Evolutionary conservation across 2,329 filamentous ascomycete species (phyloP), one percentile per base, ranked within the genome.

Genomic region (Corinectria fuckeliana): DNA sequence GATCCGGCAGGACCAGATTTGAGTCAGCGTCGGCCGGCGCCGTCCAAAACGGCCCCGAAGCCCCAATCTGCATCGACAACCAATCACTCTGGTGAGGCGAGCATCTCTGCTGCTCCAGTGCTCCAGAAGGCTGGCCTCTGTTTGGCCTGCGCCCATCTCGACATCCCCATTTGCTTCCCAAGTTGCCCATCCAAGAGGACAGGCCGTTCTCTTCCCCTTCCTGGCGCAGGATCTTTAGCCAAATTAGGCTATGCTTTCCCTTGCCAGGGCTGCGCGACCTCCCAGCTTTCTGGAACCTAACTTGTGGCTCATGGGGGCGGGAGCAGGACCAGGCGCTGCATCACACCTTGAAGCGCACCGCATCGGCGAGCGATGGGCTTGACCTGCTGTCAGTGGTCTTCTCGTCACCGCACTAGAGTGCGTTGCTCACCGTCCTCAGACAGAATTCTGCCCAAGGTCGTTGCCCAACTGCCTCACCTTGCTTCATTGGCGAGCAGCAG

Each of bases 41-140:
- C 60, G 65, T 70, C 49, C 65, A 69, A 69, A 67, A 69, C 68
- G 65, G 59, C 67, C 32, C 60, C 60, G 63, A 64, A 64, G 59
- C 67, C 32, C 60, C 60, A 64, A 64, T 50, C 60, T 61, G 26
- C 64, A 50, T 56, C 55, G 48, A 66, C 34, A 59, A 23, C 69
- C 69, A 71, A 71, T 71, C 69, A 61, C 58, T 70, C 57, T 42
- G 44, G 56, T 66, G 67, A 60, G 69, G 69, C 69, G 69, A 68
- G 58, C 39, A 50, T 53, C 50, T 62, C 53, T 56, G 53, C 51
- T 59, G 57, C 58, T 58, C 60, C 58, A 66, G n/a, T 16, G n/a
- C 16, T n/a, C 32, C 32, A 42, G 50, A 67, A 30, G 45, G 52
- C 60, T 59, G 60, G 58, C 54, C 60, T 66, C 39, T 66, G 57